Percentiles rank a stretch among this genome's conserved stretches.
phyloP scores from a whole-genome alignment of 768 basidiomycete species.

The Floccularia luteovirens region DNA sequence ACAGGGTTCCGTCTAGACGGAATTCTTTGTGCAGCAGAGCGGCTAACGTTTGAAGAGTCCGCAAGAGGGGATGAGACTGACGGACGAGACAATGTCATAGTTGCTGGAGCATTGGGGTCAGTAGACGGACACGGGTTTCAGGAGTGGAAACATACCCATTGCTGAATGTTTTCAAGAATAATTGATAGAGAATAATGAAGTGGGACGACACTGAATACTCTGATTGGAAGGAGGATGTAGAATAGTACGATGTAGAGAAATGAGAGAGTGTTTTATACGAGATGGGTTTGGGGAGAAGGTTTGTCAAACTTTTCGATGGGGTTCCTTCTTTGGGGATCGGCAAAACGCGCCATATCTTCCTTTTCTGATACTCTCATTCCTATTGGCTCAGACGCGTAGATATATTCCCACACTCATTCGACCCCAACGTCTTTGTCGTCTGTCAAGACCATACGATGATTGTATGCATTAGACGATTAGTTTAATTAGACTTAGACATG shows the following conservation, averaged over 20 bases:
- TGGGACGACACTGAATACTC: too few species aligned
- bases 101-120: slow-evolving; percentile 17
- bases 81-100: slow-evolving; percentile 42
- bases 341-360: slow-evolving; percentile 9
- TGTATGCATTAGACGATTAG: neutral
- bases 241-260: too few species aligned
- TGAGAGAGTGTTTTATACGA: too few species aligned
- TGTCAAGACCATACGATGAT: slow-evolving; percentile 6
- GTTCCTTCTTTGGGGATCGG: slow-evolving; percentile 22
- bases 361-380: slow-evolving; percentile 1
- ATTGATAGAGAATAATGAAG: too few species aligned
- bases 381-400: slow-evolving; percentile 3
- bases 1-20: slow-evolving; percentile 36
- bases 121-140: slow-evolving; percentile 4
- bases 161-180: too few species aligned
- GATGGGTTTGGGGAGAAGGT: too few species aligned
- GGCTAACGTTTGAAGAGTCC: slow-evolving; percentile 21
- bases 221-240: too few species aligned
- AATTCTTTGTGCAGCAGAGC: slow-evolving; percentile 21
- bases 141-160: slow-evolving; percentile 27
- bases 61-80: slow-evolving; percentile 61
- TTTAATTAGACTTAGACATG: too few species aligned
- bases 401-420: neutral
- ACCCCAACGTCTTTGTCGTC: too few species aligned
- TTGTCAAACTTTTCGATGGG: too few species aligned